phyloP scores from a whole-genome alignment of 306 rosid genomes.

The Cyclanthera cordifolia region DNA sequence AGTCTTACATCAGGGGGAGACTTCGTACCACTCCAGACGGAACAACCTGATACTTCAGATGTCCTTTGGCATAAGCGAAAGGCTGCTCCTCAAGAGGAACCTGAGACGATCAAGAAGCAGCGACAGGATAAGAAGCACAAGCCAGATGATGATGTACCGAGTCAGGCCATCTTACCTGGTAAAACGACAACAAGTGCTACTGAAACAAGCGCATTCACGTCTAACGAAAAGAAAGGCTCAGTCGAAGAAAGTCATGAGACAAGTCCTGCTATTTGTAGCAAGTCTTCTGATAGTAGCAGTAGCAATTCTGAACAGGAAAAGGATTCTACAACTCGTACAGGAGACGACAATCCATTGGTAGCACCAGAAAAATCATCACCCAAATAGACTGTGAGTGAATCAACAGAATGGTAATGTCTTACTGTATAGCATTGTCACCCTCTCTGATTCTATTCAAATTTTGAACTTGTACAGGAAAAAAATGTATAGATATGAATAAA shows the following conservation, averaged over 20 bases:
- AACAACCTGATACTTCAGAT: slow-evolving; percentile 50
- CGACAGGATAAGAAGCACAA: slow-evolving; percentile 40
- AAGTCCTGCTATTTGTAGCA: slow-evolving; percentile 27
- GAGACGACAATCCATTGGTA: slow-evolving; percentile 58
- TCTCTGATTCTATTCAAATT: background rate
- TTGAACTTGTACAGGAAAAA: background rate
- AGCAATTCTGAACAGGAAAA: slow-evolving; percentile 37
- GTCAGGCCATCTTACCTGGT: slow-evolving; percentile 67
- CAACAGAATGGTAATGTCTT: background rate
- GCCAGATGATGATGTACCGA: slow-evolving; percentile 58
- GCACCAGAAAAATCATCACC: slow-evolving; percentile 71
- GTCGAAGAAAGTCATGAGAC: slow-evolving; percentile 35
- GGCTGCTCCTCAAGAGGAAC: slow-evolving; percentile 50
- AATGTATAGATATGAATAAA: too few relatives aligned
- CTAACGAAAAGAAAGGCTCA: slow-evolving; percentile 27
- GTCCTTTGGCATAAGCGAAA: slow-evolving; percentile 62
- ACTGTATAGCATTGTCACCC: slow-evolving; percentile 9
- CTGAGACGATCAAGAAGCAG: slow-evolving; percentile 57
- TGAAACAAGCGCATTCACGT: slow-evolving; percentile 20
- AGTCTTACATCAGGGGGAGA: slow-evolving; percentile 68
- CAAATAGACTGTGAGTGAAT: slow-evolving; percentile 54
- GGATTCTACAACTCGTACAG: slow-evolving; percentile 43
- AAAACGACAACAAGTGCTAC: slow-evolving; percentile 32
- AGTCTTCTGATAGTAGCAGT: slow-evolving; percentile 29
- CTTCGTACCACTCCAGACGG: slow-evolving; percentile 73